Evolutionary conservation across 139 green algal species (phyloP), one percentile per base, ranked within the genome.

Genomic region (Chlorella sp.): DNA sequence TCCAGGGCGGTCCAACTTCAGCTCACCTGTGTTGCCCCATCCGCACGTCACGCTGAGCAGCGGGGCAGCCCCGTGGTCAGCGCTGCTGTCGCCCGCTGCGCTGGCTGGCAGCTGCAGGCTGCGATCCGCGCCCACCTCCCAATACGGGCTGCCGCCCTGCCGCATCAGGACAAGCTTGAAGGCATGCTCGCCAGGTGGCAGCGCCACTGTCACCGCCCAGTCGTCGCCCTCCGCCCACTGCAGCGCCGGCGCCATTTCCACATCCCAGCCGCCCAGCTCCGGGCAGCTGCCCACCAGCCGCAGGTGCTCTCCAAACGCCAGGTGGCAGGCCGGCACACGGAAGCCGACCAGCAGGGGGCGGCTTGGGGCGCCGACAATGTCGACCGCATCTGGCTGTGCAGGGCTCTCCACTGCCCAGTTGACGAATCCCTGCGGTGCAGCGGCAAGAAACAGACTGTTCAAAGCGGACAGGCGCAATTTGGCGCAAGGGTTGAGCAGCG

Each of bases 51-150:
- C 44, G 32, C 40, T n/a, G 22, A 41, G 40, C 43, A 78, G 43
- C 72, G 44, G 72, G 11, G 44, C 64, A 24, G 64, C 64, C 11
- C 4, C 64, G 3, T 6, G 2, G 19, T 24, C 14, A 32, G 20
- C 30, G 43, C 36, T 48, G 9, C 43, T 32, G 7, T 26, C 14
- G 40, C 9, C 41, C 26, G 11, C 72, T 17, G 72, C 44, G 11
- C 60, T 32, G 11, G 56, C 43, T 13, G 80, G 72, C 51, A 95
- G 88, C 86, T 87, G 93, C 78, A 96, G 87, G 11, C 67, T 69
- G 28, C 92, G 90, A 85, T 96, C 93, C 36, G 84, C 73, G 30
- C 92, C 90, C 34, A 72, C 78, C 83, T 96, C 94, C 94, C 93
- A 96, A 2, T 87, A 72, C 30, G 26, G 60, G 48, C 38, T 30